Conservation (phyloP, 768 basidiomycete genomes). For the Scleroderma bovista region DNA sequence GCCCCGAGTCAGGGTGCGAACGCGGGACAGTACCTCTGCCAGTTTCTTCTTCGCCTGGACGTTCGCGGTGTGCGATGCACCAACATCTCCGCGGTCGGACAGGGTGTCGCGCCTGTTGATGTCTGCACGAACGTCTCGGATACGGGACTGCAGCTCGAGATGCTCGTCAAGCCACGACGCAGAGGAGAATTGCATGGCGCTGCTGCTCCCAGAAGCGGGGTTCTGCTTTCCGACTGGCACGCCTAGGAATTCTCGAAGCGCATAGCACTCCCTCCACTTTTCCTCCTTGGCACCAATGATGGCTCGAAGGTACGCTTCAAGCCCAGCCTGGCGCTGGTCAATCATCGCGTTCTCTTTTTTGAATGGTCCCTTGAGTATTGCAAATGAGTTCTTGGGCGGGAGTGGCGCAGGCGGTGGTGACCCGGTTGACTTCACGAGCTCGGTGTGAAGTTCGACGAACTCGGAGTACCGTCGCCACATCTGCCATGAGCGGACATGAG, state of each 20-base stretch:
- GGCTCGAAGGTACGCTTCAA: constrained; percentile 82
- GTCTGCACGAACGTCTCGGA: constrained; percentile 79
- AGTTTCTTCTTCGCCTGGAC: constrained; percentile 84
- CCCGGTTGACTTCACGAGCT: constrained; percentile 75
- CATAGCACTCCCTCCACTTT: constrained; percentile 72
- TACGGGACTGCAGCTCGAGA: constrained; percentile 62
- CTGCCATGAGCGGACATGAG: constrained; percentile 87
- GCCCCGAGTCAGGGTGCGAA: constrained; percentile 65
- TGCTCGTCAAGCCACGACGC: constrained; percentile 91
- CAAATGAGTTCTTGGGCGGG: constrained; percentile 80
- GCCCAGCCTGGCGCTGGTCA: constrained; percentile 69
- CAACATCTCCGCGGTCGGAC: constrained; percentile 65
- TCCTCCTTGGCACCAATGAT: constrained; percentile 80
- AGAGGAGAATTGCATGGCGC: constrained; percentile 54
- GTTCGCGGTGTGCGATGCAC: constrained; percentile 70
- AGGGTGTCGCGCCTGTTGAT: constrained; percentile 87
- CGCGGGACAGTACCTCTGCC: constrained; percentile 68
- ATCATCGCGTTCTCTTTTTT: constrained; percentile 50
- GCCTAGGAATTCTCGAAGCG: constrained; percentile 84
- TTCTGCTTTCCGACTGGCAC: constrained; percentile 63
- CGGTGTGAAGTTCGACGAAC: constrained; percentile 81
- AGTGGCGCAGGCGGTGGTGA: constrained; percentile 74
- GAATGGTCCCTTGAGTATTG: constrained; percentile 54
- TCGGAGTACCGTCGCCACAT: constrained; percentile 95
- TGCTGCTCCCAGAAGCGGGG: constrained; percentile 17